Evolutionary conservation across 805 yeast genomes (phyloP).

Genomic region (Hemisphaericaspora nanyangensis): DNA sequence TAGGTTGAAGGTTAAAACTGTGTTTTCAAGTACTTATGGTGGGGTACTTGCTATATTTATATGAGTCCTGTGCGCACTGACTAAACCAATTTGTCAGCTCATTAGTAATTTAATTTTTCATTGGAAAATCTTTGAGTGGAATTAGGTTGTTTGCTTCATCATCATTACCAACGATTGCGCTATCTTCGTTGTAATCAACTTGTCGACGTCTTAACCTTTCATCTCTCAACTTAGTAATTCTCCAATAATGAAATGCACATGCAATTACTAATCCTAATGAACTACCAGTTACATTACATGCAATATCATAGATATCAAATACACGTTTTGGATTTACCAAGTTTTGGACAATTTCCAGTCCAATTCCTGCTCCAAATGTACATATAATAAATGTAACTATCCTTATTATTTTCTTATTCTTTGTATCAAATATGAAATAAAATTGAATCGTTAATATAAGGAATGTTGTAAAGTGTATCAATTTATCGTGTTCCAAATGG

Average conservation of each 20-base stretch:
- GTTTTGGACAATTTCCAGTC: conserved; percentile 51
- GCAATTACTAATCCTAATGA: conserved; percentile 18
- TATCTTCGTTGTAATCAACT: too few species aligned
- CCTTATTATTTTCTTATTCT: conserved; percentile 23
- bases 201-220: background rate
- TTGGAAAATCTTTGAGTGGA: too few species aligned
- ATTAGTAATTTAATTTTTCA: too few species aligned
- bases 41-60: too few species aligned
- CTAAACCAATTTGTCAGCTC: too few species aligned
- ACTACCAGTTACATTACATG: conserved; percentile 30
- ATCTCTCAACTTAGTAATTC: background rate
- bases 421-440: conserved; percentile 40
- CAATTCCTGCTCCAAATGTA: conserved; percentile 43
- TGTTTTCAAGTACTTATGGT: too few species aligned
- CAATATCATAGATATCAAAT: conserved; percentile 49
- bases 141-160: too few species aligned
- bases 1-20: too few species aligned
- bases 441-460: conserved; percentile 45
- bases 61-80: too few species aligned
- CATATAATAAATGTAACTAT: conserved; percentile 39
- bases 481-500: conserved; percentile 47
- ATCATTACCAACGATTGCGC: too few species aligned
- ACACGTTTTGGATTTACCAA: conserved; percentile 41
- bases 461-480: conserved; percentile 47
- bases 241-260: conserved; percentile 5